Percentiles rank a stretch among this genome's conserved stretches.
These are phyloP conservation scores for Chaetomium olivaceum DNA, from an alignment of 2,329 filamentous ascomycete genomes.

Conservation along the genomic window DNA sequence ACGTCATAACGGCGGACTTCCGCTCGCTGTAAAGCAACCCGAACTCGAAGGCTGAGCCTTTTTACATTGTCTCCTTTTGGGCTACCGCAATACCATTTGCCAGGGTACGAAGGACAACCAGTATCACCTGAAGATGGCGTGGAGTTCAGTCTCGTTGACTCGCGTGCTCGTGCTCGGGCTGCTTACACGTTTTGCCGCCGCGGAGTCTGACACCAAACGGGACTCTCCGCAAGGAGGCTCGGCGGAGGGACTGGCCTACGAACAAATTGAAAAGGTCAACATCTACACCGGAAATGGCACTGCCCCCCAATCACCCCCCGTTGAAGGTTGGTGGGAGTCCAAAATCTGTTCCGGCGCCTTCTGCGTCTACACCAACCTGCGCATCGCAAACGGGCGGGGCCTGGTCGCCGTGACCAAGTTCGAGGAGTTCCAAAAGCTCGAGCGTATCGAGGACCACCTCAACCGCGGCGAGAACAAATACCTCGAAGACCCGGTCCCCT, in stretches of 20 bases:
- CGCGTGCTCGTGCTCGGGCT: conserved; percentile 26
- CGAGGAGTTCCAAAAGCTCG: conserved; percentile 32
- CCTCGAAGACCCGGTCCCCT: conserved; percentile 19
- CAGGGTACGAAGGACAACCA: background rate
- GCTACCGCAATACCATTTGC: background rate
- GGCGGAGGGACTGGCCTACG: conserved; percentile 29
- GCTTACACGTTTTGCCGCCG: conserved; percentile 11
- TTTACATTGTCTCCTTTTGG: background rate
- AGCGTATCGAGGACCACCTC: conserved; percentile 29
- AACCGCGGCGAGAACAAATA: conserved; percentile 28
- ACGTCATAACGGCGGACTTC: background rate
- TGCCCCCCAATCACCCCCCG: conserved; percentile 13
- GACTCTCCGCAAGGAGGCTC: conserved; percentile 19
- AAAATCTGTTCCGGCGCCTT: conserved; percentile 32
- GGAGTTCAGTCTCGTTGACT: conserved; percentile 22
- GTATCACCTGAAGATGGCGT: conserved; percentile 20
- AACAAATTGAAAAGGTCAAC: conserved; percentile 27
- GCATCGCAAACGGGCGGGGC: conserved; percentile 30
- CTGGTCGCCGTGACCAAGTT: conserved; percentile 29
- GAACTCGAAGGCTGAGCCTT: background rate
- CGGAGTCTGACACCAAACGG: conserved; percentile 16
- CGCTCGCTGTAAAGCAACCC: background rate
- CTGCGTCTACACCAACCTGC: conserved; percentile 35
- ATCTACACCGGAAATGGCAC: conserved; percentile 31
- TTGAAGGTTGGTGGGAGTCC: conserved; percentile 33